Percentiles rank a stretch among this genome's conserved stretches.
Evolutionary conservation across 2,329 filamentous ascomycete species (phyloP).

Genomic region (Pleomassaria siparia): DNA sequence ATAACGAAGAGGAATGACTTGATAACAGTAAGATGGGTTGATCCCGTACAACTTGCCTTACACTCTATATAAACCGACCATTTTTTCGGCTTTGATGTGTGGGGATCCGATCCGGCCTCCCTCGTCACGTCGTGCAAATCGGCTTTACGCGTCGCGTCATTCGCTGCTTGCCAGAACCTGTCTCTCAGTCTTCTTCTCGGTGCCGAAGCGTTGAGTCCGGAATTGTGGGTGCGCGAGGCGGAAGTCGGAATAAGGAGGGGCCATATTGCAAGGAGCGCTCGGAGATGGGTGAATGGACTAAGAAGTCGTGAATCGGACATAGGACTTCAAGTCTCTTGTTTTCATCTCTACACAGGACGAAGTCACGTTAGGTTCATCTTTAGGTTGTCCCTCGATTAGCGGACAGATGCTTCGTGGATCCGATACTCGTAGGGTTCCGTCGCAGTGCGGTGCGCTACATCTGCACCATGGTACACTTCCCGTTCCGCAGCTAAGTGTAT

Average conservation of each 20-base stretch:
- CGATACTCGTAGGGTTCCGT: no score
- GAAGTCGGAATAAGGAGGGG: slow-evolving; percentile 26
- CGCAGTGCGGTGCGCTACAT: not conserved
- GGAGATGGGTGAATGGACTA: not conserved
- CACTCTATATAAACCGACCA: slow-evolving; percentile 16
- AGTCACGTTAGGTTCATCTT: not conserved
- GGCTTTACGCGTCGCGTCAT: slow-evolving; percentile 7
- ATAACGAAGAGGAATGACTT: slow-evolving; percentile 1
- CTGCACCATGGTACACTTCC: no score
- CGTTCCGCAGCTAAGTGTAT: no score
- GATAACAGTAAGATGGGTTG: not conserved
- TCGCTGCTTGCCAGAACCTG: not conserved
- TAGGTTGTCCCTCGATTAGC: not conserved
- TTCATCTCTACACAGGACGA: not conserved
- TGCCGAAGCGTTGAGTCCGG: slow-evolving; percentile 15
- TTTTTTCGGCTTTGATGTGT: slow-evolving; percentile 10
- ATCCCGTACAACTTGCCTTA: slow-evolving; percentile 3
- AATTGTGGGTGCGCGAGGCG: slow-evolving; percentile 13
- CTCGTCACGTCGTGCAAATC: slow-evolving; percentile 1
- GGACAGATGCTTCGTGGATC: not conserved
- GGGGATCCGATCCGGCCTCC: slow-evolving; percentile 22
- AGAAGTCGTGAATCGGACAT: slow-evolving; percentile 1
- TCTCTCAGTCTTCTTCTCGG: slow-evolving; percentile 1
- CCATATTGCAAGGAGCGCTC: slow-evolving; percentile 4
- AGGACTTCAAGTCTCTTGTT: not conserved